Conservation (phyloP, 495 filamentous ascomycete species). For the Neurospora sp. region DNA sequence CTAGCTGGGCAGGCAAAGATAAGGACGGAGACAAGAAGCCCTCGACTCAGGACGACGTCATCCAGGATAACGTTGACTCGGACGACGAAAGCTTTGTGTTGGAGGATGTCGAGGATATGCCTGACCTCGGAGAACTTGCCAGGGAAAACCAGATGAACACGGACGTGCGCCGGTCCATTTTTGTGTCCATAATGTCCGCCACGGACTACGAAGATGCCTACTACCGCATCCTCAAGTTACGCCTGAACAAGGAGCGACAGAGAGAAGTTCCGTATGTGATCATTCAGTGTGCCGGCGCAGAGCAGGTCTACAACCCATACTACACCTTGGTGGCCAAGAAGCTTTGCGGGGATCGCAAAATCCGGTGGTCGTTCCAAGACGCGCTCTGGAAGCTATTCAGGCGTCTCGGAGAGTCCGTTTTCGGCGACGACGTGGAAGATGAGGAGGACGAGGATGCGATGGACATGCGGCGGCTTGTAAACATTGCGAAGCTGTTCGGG, state of each 20-base stretch:
- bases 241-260: slow-evolving; percentile 75
- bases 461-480: slow-evolving; percentile 63
- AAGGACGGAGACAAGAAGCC: slow-evolving; percentile 12
- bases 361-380: slow-evolving; percentile 77
- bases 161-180: slow-evolving; percentile 83
- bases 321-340: slow-evolving; percentile 76
- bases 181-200: slow-evolving; percentile 82
- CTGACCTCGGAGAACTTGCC: slow-evolving; percentile 64
- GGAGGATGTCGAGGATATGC: slow-evolving; percentile 39
- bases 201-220: slow-evolving; percentile 78
- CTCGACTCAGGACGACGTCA: slow-evolving; percentile 27
- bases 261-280: slow-evolving; percentile 81
- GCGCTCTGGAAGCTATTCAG: slow-evolving; percentile 82
- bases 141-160: slow-evolving; percentile 89
- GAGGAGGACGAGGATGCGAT: slow-evolving; percentile 34
- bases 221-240: slow-evolving; percentile 64
- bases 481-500: slow-evolving; percentile 80
- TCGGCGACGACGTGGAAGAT: slow-evolving; percentile 43
- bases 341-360: slow-evolving; percentile 58
- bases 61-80: slow-evolving; percentile 12
- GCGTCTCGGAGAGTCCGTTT: slow-evolving; percentile 64
- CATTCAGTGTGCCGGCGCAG: slow-evolving; percentile 75
- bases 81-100: slow-evolving; percentile 20
- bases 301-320: slow-evolving; percentile 82
- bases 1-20: slow-evolving; percentile 61